These are phyloP conservation scores for Capillidium rhysosporum DNA, from an alignment of 371 early-diverging fungal species.

Conservation along the genomic window DNA sequence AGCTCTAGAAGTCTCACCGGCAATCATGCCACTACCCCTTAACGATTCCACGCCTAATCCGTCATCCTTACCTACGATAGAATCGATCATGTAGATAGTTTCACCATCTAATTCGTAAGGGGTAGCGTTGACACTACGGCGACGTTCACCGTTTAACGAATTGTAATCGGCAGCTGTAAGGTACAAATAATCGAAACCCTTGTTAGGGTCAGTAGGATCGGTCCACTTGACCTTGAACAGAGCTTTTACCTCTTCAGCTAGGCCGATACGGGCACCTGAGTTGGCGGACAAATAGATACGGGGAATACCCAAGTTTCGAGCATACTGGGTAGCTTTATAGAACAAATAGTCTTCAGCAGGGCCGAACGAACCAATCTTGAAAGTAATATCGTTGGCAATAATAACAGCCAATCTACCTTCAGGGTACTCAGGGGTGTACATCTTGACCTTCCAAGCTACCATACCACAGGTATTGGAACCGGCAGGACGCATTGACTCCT, in stretches of 20 bases:
- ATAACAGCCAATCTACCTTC: conserved; percentile 73
- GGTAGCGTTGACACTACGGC: conserved; percentile 42
- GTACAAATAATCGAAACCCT: conserved; percentile 85
- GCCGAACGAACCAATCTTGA: conserved; percentile 94
- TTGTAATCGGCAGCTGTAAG: conserved; percentile 53
- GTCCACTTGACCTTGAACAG: conserved; percentile 78
- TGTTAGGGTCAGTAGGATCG: conserved; percentile 47
- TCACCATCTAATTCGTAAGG: conserved; percentile 50
- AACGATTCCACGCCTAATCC: conserved; percentile 98
- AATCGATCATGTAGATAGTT: conserved; percentile 64
- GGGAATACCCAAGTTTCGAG: conserved; percentile 70
- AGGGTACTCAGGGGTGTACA: conserved; percentile 90
- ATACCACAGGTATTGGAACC: conserved; percentile 89
- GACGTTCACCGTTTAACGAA: conserved; percentile 26
- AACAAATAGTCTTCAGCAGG: conserved; percentile 86
- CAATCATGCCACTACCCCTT: conserved; percentile 93
- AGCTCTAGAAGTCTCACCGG: conserved; percentile 90
- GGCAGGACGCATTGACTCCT: conserved; percentile 59
- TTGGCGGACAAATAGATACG: conserved; percentile 95
- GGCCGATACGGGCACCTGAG: conserved; percentile 98
- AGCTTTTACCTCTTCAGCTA: conserved; percentile 78
- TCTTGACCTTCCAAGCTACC: conserved; percentile 84
- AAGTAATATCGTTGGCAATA: conserved; percentile 96
- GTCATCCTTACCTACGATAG: conserved; percentile 75
- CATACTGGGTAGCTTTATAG: conserved; percentile 74